phyloP scores from a whole-genome alignment of 2,329 filamentous ascomycete species.

The Trichophyton verrucosum region DNA sequence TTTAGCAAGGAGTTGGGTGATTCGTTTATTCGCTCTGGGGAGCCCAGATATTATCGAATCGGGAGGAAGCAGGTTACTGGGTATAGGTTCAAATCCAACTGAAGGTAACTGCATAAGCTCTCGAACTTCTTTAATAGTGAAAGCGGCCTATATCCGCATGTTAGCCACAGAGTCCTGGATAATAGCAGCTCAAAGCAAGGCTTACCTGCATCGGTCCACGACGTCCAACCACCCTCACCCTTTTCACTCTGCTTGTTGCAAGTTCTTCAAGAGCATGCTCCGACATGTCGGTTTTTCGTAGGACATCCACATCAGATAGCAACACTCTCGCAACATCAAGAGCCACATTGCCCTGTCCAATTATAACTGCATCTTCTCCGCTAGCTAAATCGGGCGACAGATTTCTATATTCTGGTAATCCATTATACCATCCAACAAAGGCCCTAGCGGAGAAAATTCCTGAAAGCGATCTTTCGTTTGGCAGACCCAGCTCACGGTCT shows the following conservation, averaged over 20 bases:
- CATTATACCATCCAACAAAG: constrained; percentile 98
- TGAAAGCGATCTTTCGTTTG: constrained; percentile 57
- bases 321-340: constrained; percentile 85
- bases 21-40: constrained; percentile 59
- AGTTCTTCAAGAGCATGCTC: constrained; percentile 67
- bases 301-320: constrained; percentile 57
- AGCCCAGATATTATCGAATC: constrained; percentile 51
- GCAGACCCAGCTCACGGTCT: constrained; percentile 65
- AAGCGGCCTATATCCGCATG: constrained; percentile 55
- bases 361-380: constrained; percentile 71
- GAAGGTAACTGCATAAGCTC: constrained; percentile 68
- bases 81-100: constrained; percentile 60
- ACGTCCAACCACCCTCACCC: constrained; percentile 77
- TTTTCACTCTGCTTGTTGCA: constrained; percentile 58
- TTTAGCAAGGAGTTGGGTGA: constrained; percentile 70
- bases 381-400: constrained; percentile 60
- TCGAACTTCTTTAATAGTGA: constrained; percentile 87
- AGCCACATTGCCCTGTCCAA: constrained; percentile 94
- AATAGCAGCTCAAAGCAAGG: not conserved
- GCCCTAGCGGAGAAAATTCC: constrained; percentile 80
- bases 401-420: constrained; percentile 65
- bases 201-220: constrained; percentile 74
- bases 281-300: constrained; percentile 78
- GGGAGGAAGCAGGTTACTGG: constrained; percentile 52
- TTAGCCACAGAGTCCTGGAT: not conserved